Base-by-base conservation (phyloP, 1,284 basidiomycete genomes). In the Cryptococcus sp. region DNA sequence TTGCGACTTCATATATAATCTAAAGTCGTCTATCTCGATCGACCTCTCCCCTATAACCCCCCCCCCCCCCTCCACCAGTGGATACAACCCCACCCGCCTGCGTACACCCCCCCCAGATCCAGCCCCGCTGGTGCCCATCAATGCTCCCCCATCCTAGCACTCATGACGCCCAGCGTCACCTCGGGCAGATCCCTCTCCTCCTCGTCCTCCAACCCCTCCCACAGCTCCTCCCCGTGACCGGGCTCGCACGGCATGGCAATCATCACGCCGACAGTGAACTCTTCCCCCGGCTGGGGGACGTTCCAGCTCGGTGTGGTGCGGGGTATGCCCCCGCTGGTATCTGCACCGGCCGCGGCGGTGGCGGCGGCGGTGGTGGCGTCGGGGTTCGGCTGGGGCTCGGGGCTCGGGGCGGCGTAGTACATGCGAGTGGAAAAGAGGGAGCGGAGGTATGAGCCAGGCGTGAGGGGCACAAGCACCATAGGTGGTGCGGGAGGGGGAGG, bases 1-100 rank as follows among this genome's bases (percentile, higher is more conserved):
- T 98, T 13, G 91, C 93, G 21, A 95, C 88, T 63, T 75, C 51
- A 15, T 72, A 23, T 8, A 38, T 18, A 8, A 37, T 28, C 47
- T 18, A 38, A n/a, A n/a, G 28, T 33, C 28, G 28, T 33, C 28
- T 33, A 33, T n/a, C n/a, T n/a, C n/a, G n/a, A n/a, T n/a, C n/a
- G n/a, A n/a, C n/a, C n/a, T n/a, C n/a, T n/a, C n/a, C n/a, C 28
- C 9, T 33, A 33, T 33, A 33, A 33, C 28, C 28, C 28, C 28
- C 9, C 4, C 4, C 4, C 28, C 28, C 28, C 4, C 28, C 28
- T 9, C 28, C 28, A 4, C 28, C 9, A 33, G 28, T 33, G 28
- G 28, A 33, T 33, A 33, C 28, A 33, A 33, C 9, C 28, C 28
- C 28, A 33, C 9, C 9, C 9, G 28, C 28, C 28, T 33, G 9